These are phyloP conservation scores for Rugonectria rugulosa DNA, from an alignment of 2,329 filamentous ascomycete genomes.

Conservation along the genomic window DNA sequence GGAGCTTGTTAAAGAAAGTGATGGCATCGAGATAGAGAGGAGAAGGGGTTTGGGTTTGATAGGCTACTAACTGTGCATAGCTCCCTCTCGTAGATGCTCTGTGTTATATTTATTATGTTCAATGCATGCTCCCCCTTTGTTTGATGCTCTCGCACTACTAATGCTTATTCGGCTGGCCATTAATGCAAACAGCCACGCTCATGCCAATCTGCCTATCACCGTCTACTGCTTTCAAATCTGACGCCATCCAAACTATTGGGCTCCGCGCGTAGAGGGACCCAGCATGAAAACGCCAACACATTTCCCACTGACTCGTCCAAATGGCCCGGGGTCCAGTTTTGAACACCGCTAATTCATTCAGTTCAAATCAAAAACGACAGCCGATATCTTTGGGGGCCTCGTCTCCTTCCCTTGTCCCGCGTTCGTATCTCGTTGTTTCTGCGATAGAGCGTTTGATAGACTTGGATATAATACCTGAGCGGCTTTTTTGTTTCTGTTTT, in stretches of 20 bases:
- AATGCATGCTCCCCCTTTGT: constrained; percentile 17
- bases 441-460: constrained; percentile 7
- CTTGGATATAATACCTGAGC: not conserved
- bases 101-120: constrained; percentile 42
- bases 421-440: not conserved
- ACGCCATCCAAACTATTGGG: constrained; percentile 5
- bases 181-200: not conserved
- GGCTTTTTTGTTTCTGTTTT: not conserved
- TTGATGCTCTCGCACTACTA: not conserved
- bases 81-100: constrained; percentile 39
- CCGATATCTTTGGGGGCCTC: not conserved
- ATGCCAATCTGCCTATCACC: not conserved
- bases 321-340: constrained; percentile 17
- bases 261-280: constrained; percentile 7
- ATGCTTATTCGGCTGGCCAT: too few species aligned
- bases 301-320: constrained; percentile 17
- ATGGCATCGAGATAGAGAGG: constrained; percentile 20
- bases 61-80: constrained; percentile 39
- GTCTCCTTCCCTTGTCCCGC: not conserved
- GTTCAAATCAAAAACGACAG: not conserved
- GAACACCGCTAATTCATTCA: constrained; percentile 39
- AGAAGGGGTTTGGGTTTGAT: constrained; percentile 27
- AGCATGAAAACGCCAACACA: constrained; percentile 17
- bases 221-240: not conserved
- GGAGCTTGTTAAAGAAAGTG: constrained; percentile 23